Evolutionary conservation across 208 protist species (phyloP).

Genomic region (Perkinsela sp.): DNA sequence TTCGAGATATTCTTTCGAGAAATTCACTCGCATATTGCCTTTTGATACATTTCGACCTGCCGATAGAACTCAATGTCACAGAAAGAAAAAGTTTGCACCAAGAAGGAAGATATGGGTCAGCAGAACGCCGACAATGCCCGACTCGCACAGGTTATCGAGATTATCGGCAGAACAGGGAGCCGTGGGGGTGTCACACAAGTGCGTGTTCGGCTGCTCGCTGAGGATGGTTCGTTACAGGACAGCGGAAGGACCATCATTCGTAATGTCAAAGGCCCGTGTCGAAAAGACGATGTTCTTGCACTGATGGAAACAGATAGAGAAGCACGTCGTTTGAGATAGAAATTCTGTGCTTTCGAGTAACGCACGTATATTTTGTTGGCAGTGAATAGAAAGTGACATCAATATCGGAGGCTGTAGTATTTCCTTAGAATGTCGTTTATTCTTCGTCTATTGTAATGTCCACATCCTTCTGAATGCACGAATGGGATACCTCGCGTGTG

Average conservation of each 20-base stretch:
- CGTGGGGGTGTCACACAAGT: slow-evolving; percentile 96
- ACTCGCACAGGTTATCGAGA: slow-evolving; percentile 84
- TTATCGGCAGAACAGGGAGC: slow-evolving; percentile 94
- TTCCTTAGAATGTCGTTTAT: no score
- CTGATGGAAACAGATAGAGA: slow-evolving; percentile 99
- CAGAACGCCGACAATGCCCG: slow-evolving; percentile 40
- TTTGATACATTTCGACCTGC: no score
- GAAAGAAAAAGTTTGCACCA: no score
- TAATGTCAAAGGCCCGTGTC: slow-evolving; percentile 97
- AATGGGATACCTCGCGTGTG: no score
- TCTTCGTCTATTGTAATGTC: no score
- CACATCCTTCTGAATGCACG: no score
- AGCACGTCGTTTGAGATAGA: slow-evolving; percentile 93
- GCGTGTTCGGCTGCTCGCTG: slow-evolving; percentile 72
- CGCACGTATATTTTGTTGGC: no score
- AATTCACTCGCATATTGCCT: no score
- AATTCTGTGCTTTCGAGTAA: slow-evolving; percentile 8
- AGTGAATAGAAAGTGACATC: no score
- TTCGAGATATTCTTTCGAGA: no score
- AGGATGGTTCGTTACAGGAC: slow-evolving; percentile 33
- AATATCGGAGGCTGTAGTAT: no score
- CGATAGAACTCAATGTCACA: no score
- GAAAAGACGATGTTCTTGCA: slow-evolving; percentile 90
- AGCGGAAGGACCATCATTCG: slow-evolving; percentile 83
- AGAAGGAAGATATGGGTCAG: slow-evolving; percentile 34